Conservation (phyloP, 129 eudicot species). For the carrot (Daucus carota) region DNA sequence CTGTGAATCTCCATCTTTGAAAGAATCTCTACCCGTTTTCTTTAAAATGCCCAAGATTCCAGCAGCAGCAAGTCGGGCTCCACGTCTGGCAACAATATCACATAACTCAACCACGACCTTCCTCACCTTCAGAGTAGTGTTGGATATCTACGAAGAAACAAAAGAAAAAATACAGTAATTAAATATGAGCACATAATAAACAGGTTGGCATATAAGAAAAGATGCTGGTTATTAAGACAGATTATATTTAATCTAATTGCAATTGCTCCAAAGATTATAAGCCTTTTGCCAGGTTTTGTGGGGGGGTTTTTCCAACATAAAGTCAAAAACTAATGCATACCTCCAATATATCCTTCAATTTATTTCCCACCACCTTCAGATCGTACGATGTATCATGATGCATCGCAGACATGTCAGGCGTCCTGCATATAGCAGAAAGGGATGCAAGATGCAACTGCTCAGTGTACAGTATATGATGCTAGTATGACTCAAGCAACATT, state of each 20-base stretch:
- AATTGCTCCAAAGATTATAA: neutral
- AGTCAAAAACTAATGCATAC: conserved; percentile 20
- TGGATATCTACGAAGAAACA: conserved; percentile 31
- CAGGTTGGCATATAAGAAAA: neutral
- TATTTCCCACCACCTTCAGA: conserved; percentile 60
- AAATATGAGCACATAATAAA: neutral
- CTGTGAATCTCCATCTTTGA: conserved; percentile 30
- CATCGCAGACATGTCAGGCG: conserved; percentile 92
- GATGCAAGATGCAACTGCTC: neutral
- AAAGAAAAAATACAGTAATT: conserved; percentile 1
- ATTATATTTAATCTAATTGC: neutral
- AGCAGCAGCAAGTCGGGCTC: conserved; percentile 80
- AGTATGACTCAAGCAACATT: neutral
- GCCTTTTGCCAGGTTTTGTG: neutral
- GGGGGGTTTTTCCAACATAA: neutral
- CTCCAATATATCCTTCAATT: conserved; percentile 59
- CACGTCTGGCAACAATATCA: conserved; percentile 71
- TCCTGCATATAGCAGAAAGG: conserved; percentile 38
- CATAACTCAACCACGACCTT: conserved; percentile 64
- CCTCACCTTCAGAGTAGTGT: conserved; percentile 48
- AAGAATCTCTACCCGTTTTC: conserved; percentile 60
- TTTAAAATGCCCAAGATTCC: conserved; percentile 71
- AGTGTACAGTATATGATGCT: neutral
- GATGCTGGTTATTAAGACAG: neutral
- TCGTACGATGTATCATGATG: conserved; percentile 81